Base-by-base conservation (phyloP, 202 grass and related monocot species). In the Dendrocalamus latiflorus region DNA sequence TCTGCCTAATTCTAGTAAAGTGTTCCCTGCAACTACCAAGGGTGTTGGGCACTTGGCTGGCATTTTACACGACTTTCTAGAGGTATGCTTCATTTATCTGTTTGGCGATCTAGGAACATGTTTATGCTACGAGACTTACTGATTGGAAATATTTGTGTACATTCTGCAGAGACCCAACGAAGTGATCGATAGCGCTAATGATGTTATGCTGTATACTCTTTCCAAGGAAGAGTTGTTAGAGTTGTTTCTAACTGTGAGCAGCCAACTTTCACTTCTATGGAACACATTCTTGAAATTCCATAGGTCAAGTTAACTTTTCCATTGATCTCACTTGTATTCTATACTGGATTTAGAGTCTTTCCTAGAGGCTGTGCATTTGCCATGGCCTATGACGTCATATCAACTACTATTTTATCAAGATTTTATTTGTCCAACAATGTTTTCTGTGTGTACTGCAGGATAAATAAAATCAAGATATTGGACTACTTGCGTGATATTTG, bases 41-140 rank as follows among this genome's bases (percentile, higher is more conserved):
- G 93, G 91, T 81, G 96, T 93, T 70, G 91, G 96, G 22, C 93
- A 93, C 22, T 76, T 93, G 63, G 89, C 89, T 85, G 91, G 91
- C 79, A 99, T 99, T 87, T 87, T 95, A 67, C 89, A 99, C 68
- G 94, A 95, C 33, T 88, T 90, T 88, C 91, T 99, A 39, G 91
- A 99, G 96, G 96, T 95, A 86, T 54, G 20, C 48, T 70, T 72
- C 54, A 30, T 83, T 54, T 48, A 54, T 45, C 36, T 69, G 30
- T 57, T 68, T 68, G 51, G 26, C 13, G 43, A 80, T 79, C 70
- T 63, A 50, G 22, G 43, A 70, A 74, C 77, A 13, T 22, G 9
- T 80, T 75, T 22, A 73, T 43, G 11, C 56, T 68, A 70, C 68
- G 70, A 74, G 38, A 80, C 25, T 62, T 87, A 33, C 51, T 84